A percentile compares a stretch with the other conserved stretches of the same genome.
phyloP scores from a whole-genome alignment of 148 eudicot genomes.

The Polygonum maritimum region DNA sequence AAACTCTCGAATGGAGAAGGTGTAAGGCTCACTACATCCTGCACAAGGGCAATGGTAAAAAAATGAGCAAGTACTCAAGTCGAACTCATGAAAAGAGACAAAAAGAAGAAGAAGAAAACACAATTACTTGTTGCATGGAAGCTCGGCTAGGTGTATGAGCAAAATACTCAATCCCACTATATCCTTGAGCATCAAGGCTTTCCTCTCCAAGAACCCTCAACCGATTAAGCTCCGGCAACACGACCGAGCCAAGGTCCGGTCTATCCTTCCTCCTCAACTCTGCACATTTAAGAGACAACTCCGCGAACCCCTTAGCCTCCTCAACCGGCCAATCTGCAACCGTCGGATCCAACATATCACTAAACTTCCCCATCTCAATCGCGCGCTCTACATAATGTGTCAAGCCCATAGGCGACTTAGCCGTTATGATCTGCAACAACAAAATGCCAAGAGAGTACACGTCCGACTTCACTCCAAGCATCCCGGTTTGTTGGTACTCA shows the following conservation, averaged over 20 bases:
- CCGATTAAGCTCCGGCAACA: conserved; percentile 55
- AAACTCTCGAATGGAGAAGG: conserved; percentile 7
- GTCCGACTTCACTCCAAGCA: conserved; percentile 68
- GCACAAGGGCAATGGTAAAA: neutral
- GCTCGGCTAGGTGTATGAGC: neutral
- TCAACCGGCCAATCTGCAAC: conserved; percentile 70
- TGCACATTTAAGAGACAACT: conserved; percentile 47
- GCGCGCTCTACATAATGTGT: conserved; percentile 52
- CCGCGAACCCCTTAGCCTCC: conserved; percentile 49
- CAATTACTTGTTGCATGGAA: conserved; percentile 8
- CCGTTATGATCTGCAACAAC: conserved; percentile 75
- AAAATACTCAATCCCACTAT: neutral
- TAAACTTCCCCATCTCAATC: conserved; percentile 39
- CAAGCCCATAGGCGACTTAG: conserved; percentile 65
- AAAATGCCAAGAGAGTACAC: conserved; percentile 66
- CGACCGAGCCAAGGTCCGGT: conserved; percentile 51
- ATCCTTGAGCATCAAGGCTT: conserved; percentile 5
- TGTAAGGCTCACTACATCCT: conserved; percentile 6
- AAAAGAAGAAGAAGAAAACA: neutral
- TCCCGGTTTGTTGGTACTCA: conserved; percentile 78
- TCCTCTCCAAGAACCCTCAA: conserved; percentile 28
- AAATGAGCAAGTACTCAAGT: neutral
- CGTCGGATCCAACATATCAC: conserved; percentile 43
- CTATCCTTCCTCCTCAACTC: conserved; percentile 74
- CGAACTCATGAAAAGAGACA: neutral